A percentile compares a stretch with the other conserved stretches of the same genome.
Evolutionary conservation across 352 stramenopile genomes (phyloP).

Genomic region (Globisporangium nodosum): DNA sequence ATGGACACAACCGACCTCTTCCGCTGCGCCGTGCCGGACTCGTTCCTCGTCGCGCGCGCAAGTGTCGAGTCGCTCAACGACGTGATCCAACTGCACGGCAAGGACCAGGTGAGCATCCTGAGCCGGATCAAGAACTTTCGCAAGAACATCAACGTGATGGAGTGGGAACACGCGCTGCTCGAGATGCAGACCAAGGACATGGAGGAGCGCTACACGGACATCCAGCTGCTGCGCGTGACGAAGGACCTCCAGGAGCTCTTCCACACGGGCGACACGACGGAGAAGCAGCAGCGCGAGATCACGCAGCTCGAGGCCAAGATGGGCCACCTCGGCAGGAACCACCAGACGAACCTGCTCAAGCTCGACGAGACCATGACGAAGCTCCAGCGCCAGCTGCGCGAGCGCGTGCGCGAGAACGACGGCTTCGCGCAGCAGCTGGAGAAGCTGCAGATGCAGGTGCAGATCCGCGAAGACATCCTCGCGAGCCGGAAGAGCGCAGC

Average conservation of each 20-base stretch:
- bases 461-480: slow-evolving; percentile 87
- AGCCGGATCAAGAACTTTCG: slow-evolving; percentile 91
- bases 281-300: slow-evolving; percentile 76
- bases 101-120: slow-evolving; percentile 83
- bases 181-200: slow-evolving; percentile 79
- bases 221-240: slow-evolving; percentile 90
- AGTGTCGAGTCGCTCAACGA: slow-evolving; percentile 87
- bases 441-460: slow-evolving; percentile 77
- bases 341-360: slow-evolving; percentile 64
- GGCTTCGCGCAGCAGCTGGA: slow-evolving; percentile 68
- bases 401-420: slow-evolving; percentile 78
- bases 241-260: slow-evolving; percentile 91
- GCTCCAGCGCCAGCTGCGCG: slow-evolving; percentile 54
- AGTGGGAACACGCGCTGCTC: slow-evolving; percentile 88
- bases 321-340: slow-evolving; percentile 47
- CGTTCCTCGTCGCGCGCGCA: slow-evolving; percentile 68
- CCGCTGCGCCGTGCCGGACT: slow-evolving; percentile 17
- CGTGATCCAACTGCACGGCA: slow-evolving; percentile 79
- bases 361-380: slow-evolving; percentile 39
- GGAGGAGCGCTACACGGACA: slow-evolving; percentile 90
- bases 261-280: slow-evolving; percentile 69
- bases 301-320: slow-evolving; percentile 73
- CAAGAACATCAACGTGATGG: slow-evolving; percentile 93
- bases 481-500: slow-evolving; percentile 56
- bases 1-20: slow-evolving; percentile 49